Conservation (phyloP, 768 basidiomycete species). For the Auricularia sp. region DNA sequence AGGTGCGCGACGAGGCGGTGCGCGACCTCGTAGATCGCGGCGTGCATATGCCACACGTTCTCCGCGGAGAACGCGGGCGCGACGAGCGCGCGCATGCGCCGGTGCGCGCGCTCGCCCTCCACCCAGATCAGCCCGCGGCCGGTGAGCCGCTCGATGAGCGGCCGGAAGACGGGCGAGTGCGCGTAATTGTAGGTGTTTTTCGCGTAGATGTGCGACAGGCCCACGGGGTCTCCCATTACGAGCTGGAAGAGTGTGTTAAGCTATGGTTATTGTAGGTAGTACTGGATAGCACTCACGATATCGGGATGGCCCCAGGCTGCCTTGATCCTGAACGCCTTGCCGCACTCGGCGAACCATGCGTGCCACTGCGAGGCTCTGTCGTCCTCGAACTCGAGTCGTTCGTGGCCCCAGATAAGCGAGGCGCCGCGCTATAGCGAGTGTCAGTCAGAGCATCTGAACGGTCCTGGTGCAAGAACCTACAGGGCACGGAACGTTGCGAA, state of each 20-base stretch:
- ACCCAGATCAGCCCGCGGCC: conserved; percentile 7
- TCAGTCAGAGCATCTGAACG: no score
- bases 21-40: conserved; percentile 5
- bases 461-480: no score
- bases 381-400: conserved; percentile 25
- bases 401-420: conserved; percentile 26
- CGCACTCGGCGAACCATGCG: conserved; percentile 24
- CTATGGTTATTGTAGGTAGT: background rate
- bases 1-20: background rate
- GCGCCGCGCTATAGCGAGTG: no score
- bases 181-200: conserved; percentile 25
- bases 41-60: conserved; percentile 5
- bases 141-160: conserved; percentile 1
- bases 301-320: conserved; percentile 30
- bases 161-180: conserved; percentile 8
- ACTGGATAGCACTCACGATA: conserved; percentile 20
- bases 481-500: no score
- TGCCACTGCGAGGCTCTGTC: conserved; percentile 25
- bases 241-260: conserved; percentile 15
- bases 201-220: conserved; percentile 29
- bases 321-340: conserved; percentile 28
- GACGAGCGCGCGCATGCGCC: conserved; percentile 6
- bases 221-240: conserved; percentile 27
- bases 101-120: conserved; percentile 4
- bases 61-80: conserved; percentile 4